A percentile compares a stretch with the other conserved stretches of the same genome.
phyloP scores from a whole-genome alignment of 441 rosid species.

The Hypseocharis bilobata region DNA sequence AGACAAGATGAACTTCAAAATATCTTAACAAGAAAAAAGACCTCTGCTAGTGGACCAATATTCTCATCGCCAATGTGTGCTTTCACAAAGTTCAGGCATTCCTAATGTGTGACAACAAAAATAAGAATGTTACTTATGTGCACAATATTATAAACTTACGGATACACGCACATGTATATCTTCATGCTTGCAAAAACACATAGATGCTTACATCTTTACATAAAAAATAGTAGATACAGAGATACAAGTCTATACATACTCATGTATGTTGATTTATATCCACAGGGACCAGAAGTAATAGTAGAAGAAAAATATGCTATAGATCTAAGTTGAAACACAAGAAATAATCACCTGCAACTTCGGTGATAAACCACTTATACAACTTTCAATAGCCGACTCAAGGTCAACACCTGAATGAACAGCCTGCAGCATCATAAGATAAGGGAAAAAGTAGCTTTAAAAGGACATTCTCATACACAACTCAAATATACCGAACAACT shows the following conservation, averaged over 20 bases:
- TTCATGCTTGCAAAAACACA: background rate
- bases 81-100: slow-evolving; percentile 38
- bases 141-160: background rate
- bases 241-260: background rate
- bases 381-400: slow-evolving; percentile 47
- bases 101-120: slow-evolving; percentile 32
- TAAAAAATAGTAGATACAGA: no score
- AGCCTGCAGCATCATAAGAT: slow-evolving; percentile 34
- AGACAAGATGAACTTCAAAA: slow-evolving; percentile 11
- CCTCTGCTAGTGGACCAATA: slow-evolving; percentile 40
- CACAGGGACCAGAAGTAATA: slow-evolving; percentile 4
- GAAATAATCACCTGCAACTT: slow-evolving; percentile 39
- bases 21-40: slow-evolving; percentile 17
- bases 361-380: slow-evolving; percentile 36
- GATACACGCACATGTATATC: background rate
- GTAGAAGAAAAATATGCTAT: slow-evolving; percentile 2
- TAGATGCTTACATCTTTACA: background rate
- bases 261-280: background rate
- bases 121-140: slow-evolving; percentile 8
- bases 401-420: slow-evolving; percentile 70
- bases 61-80: slow-evolving; percentile 37
- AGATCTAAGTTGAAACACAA: slow-evolving; percentile 5
- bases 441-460: background rate
- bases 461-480: background rate
- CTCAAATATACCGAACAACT: slow-evolving; percentile 9